Evolutionary conservation across 2,329 filamentous ascomycete species (phyloP).

Genomic region (Fonsecaea erecta): DNA sequence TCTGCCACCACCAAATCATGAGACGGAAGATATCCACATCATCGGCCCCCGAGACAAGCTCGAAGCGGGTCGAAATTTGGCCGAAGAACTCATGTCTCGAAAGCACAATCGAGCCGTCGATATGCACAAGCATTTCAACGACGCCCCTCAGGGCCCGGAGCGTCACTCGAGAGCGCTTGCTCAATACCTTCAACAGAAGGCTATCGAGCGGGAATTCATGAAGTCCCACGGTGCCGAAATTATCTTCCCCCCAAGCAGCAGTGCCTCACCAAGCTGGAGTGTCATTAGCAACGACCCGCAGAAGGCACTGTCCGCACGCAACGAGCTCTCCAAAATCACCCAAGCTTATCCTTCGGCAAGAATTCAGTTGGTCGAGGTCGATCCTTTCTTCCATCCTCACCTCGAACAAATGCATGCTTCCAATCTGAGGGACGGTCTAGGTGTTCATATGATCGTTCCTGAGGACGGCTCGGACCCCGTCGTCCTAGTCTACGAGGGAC

Average conservation of each 20-base stretch:
- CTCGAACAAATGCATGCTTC: conserved; percentile 47
- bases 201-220: conserved; percentile 82
- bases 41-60: conserved; percentile 78
- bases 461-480: conserved; percentile 52
- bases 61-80: conserved; percentile 75
- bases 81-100: conserved; percentile 83
- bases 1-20: conserved; percentile 73
- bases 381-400: conserved; percentile 56
- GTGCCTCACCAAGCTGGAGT: conserved; percentile 71
- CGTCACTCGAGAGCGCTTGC: conserved; percentile 84
- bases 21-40: conserved; percentile 82
- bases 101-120: conserved; percentile 87
- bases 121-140: conserved; percentile 76
- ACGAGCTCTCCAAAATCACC: conserved; percentile 55
- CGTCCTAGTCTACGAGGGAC: conserved; percentile 58
- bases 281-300: conserved; percentile 86
- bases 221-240: conserved; percentile 82
- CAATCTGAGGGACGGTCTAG: conserved; percentile 49
- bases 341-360: conserved; percentile 55
- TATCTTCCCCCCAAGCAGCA: conserved; percentile 67
- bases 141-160: conserved; percentile 72
- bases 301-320: conserved; percentile 62
- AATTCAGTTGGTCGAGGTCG: conserved; percentile 51
- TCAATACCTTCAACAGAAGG: conserved; percentile 80
- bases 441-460: conserved; percentile 55